Percentiles rank a stretch among this genome's conserved stretches.
phyloP scores from a whole-genome alignment of 73 alveolate genomes.

The Paramecium pentaurelia region DNA sequence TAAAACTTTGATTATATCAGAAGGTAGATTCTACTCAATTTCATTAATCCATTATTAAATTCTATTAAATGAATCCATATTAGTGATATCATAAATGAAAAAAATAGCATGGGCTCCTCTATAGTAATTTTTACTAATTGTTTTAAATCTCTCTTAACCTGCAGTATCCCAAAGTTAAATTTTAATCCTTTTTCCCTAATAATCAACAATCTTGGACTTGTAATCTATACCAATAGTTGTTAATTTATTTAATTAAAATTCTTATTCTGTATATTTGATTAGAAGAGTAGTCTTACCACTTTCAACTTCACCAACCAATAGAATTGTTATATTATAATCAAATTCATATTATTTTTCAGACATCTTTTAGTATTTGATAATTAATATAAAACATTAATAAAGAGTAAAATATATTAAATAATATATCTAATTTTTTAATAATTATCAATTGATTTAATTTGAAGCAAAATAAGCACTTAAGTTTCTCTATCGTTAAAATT shows the following conservation, averaged over 20 bases:
- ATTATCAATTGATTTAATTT: not conserved
- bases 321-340: not conserved
- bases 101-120: not conserved
- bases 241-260: not conserved
- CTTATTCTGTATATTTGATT: not conserved
- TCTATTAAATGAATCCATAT: not conserved
- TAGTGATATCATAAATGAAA: slow-evolving; percentile 1
- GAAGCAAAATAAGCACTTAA: slow-evolving; percentile 17
- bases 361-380: not conserved
- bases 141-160: slow-evolving; percentile 30
- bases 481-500: not conserved
- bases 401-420: not conserved
- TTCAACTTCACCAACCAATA: slow-evolving; percentile 4
- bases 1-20: not conserved
- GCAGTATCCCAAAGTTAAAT: slow-evolving; percentile 35
- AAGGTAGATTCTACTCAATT: not conserved
- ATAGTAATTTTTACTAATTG: not conserved
- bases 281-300: not conserved
- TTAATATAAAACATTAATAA: too few species aligned
- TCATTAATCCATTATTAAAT: not conserved
- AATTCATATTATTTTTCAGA: not conserved
- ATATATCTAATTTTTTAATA: not conserved
- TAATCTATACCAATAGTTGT: slow-evolving; percentile 29
- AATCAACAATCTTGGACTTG: not conserved
- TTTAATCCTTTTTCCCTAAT: not conserved